Conservation (phyloP, 2,329 filamentous ascomycete genomes). For the Hymenoscyphus fructigenus region DNA sequence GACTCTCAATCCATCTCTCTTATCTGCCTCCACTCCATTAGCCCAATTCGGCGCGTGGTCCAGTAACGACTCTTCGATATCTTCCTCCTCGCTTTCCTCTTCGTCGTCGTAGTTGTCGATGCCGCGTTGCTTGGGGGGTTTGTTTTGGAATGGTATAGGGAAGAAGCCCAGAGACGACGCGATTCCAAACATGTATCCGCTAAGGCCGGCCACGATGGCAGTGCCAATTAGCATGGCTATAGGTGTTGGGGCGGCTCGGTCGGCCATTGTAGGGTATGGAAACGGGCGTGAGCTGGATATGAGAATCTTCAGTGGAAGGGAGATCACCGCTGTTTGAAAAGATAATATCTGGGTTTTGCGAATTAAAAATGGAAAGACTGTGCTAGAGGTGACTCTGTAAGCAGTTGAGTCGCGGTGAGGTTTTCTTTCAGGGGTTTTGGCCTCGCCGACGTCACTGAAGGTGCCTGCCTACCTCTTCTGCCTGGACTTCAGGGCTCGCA, state of each 20-base stretch:
- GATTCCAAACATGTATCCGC: slow-evolving; percentile 80
- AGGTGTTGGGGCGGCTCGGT: slow-evolving; percentile 30
- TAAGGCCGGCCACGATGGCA: slow-evolving; percentile 69
- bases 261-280: slow-evolving; percentile 28
- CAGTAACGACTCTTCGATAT: slow-evolving; percentile 56
- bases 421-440: neutral
- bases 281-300: neutral
- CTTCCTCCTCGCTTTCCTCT: slow-evolving; percentile 67
- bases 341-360: neutral
- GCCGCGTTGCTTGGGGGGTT: slow-evolving; percentile 39
- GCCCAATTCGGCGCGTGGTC: slow-evolving; percentile 69
- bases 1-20: slow-evolving; percentile 52
- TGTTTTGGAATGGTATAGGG: slow-evolving; percentile 45
- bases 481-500: slow-evolving; percentile 7
- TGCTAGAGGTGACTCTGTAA: neutral
- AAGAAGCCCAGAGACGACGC: slow-evolving; percentile 72
- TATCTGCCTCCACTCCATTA: slow-evolving; percentile 60
- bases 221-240: slow-evolving; percentile 67
- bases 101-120: slow-evolving; percentile 61
- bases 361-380: neutral
- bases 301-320: neutral
- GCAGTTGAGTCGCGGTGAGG: neutral
- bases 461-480: slow-evolving; percentile 2
- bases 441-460: slow-evolving; percentile 4
- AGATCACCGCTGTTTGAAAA: neutral